These are phyloP conservation scores for Secale cereale DNA, from an alignment of 176 grass and related monocot genomes.

Conservation along the genomic window DNA sequence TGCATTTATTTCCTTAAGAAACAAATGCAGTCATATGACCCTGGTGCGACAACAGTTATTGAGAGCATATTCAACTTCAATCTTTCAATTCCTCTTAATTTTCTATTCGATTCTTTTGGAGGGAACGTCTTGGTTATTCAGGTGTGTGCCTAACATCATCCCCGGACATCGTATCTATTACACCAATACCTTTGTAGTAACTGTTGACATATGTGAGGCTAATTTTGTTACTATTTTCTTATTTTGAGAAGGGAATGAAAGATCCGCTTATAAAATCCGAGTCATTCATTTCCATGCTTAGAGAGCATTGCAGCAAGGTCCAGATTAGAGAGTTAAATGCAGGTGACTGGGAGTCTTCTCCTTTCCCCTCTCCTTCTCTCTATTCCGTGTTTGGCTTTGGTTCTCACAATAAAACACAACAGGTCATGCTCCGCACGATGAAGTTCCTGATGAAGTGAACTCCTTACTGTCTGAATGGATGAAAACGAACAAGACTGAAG, in stretches of 20 bases:
- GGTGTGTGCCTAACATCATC: conserved; percentile 36
- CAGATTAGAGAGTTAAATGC: conserved; percentile 65
- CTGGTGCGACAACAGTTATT: conserved; percentile 68
- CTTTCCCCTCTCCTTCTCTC: conserved; percentile 4
- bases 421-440: conserved; percentile 93
- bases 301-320: conserved; percentile 61
- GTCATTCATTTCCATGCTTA: conserved; percentile 66
- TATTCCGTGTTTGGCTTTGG: not conserved
- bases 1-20: conserved; percentile 55
- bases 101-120: conserved; percentile 81
- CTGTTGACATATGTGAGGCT: conserved; percentile 22
- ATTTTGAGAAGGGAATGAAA: conserved; percentile 64
- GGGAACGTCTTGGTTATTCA: conserved; percentile 77
- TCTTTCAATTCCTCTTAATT: conserved; percentile 92
- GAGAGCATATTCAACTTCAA: conserved; percentile 79
- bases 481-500: conserved; percentile 38
- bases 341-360: conserved; percentile 38
- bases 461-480: conserved; percentile 60
- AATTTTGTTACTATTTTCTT: conserved; percentile 3
- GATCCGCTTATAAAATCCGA: conserved; percentile 80
- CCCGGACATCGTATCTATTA: conserved; percentile 10
- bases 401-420: conserved; percentile 17
- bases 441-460: conserved; percentile 84
- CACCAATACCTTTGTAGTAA: conserved; percentile 16
- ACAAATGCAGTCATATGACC: conserved; percentile 87